These are phyloP conservation scores for Begonia peltatifolia DNA, from an alignment of 306 rosid species.

Conservation along the genomic window DNA sequence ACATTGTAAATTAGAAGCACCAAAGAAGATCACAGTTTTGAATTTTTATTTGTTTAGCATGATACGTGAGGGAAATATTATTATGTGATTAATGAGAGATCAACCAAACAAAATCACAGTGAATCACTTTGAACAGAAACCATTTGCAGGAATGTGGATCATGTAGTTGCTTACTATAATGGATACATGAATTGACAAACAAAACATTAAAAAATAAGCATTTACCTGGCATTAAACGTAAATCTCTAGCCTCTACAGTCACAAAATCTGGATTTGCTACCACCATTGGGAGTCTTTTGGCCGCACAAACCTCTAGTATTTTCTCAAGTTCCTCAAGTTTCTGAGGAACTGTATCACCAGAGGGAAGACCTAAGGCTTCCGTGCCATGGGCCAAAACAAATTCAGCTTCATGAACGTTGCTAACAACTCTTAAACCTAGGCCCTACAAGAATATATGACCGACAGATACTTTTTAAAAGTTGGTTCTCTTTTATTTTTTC, in stretches of 20 bases:
- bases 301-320: slow-evolving; percentile 65
- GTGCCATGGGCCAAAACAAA: slow-evolving; percentile 92
- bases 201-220: neutral
- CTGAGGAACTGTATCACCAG: slow-evolving; percentile 48
- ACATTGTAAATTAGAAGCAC: no score
- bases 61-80: no score
- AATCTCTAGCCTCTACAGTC: slow-evolving; percentile 79
- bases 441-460: slow-evolving; percentile 30
- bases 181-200: neutral
- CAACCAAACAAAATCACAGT: no score
- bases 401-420: slow-evolving; percentile 65
- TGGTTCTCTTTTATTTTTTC: neutral
- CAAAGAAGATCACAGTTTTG: no score
- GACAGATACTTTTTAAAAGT: neutral
- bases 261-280: slow-evolving; percentile 97
- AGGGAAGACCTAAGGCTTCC: slow-evolving; percentile 75
- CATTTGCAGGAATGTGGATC: no score
- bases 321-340: slow-evolving; percentile 62
- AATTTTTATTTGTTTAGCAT: no score
- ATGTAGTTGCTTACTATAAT: no score
- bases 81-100: no score
- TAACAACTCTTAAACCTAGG: slow-evolving; percentile 66
- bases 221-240: slow-evolving; percentile 93
- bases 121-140: no score
- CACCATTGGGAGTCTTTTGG: slow-evolving; percentile 84